Evolutionary conservation across 306 rosid genomes (phyloP).

Genomic region (Quercus bicolor): DNA sequence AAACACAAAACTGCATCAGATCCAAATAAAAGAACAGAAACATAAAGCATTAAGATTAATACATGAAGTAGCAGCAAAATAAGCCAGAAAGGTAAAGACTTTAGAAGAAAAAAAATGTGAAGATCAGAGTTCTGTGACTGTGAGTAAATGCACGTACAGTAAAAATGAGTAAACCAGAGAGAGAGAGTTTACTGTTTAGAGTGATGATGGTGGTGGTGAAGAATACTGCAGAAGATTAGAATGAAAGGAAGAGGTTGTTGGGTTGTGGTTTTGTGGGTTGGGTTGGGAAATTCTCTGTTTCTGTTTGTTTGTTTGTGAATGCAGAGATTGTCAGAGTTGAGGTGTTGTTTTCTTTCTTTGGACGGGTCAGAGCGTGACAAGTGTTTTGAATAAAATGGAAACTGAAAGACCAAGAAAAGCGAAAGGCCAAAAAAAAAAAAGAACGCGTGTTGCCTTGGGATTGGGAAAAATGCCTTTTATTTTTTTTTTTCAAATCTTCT

Average conservation of each 20-base stretch:
- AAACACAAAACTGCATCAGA: slow-evolving; percentile 7
- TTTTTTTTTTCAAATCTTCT: too few species aligned
- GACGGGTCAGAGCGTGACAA: not conserved
- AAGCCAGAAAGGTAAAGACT: not conserved
- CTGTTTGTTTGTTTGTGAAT: not conserved
- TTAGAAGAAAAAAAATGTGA: too few species aligned
- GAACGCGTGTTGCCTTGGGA: not conserved
- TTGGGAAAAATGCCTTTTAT: too few species aligned
- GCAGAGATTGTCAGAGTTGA: not conserved
- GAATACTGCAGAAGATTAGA: not conserved
- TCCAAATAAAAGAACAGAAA: slow-evolving; percentile 14
- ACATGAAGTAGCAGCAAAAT: too few species aligned
- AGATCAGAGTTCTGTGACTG: not conserved
- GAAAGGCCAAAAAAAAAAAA: not conserved
- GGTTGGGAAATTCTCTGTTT: not conserved
- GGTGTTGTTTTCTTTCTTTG: not conserved
- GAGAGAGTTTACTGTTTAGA: not conserved
- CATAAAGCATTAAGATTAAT: not conserved
- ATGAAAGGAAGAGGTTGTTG: not conserved
- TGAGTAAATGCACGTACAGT: not conserved
- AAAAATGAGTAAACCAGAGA: not conserved
- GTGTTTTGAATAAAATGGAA: slow-evolving; percentile 5
- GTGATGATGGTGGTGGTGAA: not conserved
- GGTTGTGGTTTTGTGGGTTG: not conserved
- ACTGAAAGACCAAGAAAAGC: slow-evolving; percentile 23